These are phyloP conservation scores for Colletotrichum gigasporum DNA, from an alignment of 2,329 filamentous ascomycete species.

Conservation along the genomic window DNA sequence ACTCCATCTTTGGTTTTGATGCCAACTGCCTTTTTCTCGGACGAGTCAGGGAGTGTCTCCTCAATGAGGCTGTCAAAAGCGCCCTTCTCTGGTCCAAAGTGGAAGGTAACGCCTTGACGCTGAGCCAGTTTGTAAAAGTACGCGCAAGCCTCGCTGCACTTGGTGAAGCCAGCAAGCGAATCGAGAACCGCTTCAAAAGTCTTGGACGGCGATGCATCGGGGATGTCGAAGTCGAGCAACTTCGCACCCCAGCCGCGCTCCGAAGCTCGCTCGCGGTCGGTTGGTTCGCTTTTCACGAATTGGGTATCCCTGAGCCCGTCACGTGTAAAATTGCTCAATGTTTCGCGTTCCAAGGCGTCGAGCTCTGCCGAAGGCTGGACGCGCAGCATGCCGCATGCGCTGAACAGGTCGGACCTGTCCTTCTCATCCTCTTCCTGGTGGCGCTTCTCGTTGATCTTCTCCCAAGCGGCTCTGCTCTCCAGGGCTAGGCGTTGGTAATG, in stretches of 20 bases:
- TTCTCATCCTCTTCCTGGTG: not conserved
- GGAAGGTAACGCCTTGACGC: conserved; percentile 37
- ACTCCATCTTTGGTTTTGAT: conserved; percentile 49
- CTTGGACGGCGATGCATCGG: not conserved
- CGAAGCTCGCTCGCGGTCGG: conserved; percentile 33
- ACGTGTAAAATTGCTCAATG: conserved; percentile 36
- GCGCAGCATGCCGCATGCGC: conserved; percentile 37
- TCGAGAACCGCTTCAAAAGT: conserved; percentile 38
- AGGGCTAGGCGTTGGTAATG: conserved; percentile 38
- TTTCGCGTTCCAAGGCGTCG: conserved; percentile 36
- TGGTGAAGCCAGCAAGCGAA: conserved; percentile 35
- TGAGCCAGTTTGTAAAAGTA: conserved; percentile 34
- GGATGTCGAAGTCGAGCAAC: conserved; percentile 37
- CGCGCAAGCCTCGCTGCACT: conserved; percentile 35
- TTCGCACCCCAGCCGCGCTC: conserved; percentile 35
- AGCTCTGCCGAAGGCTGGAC: conserved; percentile 35
- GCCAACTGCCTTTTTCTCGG: conserved; percentile 42
- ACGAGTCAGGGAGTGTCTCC: not conserved
- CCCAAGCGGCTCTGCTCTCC: conserved; percentile 37
- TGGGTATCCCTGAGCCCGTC: conserved; percentile 36
- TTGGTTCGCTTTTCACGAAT: conserved; percentile 34
- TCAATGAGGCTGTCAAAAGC: conserved; percentile 37
- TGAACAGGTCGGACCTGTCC: conserved; percentile 30
- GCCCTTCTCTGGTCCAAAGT: conserved; percentile 37
- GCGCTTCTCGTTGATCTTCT: conserved; percentile 28